Conservation (phyloP, 1,284 basidiomycete species). For the Sanguinoderma infundibulare region DNA sequence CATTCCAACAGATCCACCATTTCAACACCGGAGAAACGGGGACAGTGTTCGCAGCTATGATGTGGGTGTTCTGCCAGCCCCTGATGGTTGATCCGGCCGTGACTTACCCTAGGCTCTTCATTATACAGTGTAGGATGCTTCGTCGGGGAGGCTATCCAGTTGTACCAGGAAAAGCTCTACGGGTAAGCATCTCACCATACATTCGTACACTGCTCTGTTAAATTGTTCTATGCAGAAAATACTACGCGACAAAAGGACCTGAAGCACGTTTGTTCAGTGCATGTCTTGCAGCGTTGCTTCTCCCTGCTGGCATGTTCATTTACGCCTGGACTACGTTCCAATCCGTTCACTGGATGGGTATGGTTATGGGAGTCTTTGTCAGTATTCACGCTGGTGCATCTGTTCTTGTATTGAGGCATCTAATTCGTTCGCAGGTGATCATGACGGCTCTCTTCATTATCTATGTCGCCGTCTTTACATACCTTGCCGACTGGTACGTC, state of each 20-base stretch:
- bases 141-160: conserved; percentile 59
- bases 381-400: conserved; percentile 16
- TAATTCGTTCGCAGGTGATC: conserved; percentile 31
- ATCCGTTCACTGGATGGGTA: conserved; percentile 59
- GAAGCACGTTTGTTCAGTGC: conserved; percentile 78
- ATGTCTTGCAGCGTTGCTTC: conserved; percentile 64
- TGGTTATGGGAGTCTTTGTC: conserved; percentile 58
- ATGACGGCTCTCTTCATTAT: conserved; percentile 62
- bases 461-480: conserved; percentile 70
- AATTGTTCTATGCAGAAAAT: conserved; percentile 43
- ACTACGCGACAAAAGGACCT: conserved; percentile 59
- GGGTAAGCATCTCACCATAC: conserved; percentile 37
- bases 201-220: background rate
- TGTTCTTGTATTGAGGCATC: background rate
- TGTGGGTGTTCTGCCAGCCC: conserved; percentile 46
- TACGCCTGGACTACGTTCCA: conserved; percentile 65
- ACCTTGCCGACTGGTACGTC: conserved; percentile 73
- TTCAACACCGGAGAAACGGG: conserved; percentile 73
- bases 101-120: background rate
- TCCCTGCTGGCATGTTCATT: conserved; percentile 70
- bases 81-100: background rate
- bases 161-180: conserved; percentile 73
- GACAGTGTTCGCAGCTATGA: conserved; percentile 59
- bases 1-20: conserved; percentile 64
- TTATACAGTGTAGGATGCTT: conserved; percentile 59